These are phyloP conservation scores for Fusarium sp. DNA, from an alignment of 2,329 filamentous ascomycete species.

Conservation along the genomic window DNA sequence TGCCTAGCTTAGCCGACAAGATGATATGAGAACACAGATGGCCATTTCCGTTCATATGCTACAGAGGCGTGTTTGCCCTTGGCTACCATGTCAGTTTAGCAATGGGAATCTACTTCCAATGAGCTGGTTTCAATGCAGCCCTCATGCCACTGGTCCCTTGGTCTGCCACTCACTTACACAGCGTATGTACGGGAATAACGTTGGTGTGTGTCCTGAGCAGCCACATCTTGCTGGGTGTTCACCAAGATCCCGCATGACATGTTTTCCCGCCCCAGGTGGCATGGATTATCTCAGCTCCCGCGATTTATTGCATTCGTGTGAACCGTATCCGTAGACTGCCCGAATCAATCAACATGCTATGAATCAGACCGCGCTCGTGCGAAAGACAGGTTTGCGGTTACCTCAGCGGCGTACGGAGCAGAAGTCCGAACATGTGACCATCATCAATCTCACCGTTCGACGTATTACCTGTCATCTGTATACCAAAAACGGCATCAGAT, in stretches of 20 bases:
- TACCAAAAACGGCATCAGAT: slow-evolving; percentile 1
- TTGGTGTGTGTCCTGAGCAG: neutral
- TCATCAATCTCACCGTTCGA: neutral
- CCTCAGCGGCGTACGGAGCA: neutral
- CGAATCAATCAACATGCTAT: neutral
- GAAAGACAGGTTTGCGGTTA: neutral
- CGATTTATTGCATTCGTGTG: neutral
- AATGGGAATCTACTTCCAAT: slow-evolving; percentile 14
- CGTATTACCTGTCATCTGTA: neutral
- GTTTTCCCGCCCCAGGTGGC: slow-evolving; percentile 2
- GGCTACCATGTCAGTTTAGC: slow-evolving; percentile 9
- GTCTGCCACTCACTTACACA: neutral
- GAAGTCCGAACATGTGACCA: slow-evolving; percentile 18
- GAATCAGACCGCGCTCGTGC: neutral
- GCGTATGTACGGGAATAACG: slow-evolving; percentile 14
- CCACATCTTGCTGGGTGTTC: neutral
- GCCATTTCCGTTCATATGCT: slow-evolving; percentile 11
- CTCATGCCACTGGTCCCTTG: slow-evolving; percentile 5
- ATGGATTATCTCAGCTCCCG: neutral
- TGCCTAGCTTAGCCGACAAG: slow-evolving; percentile 19
- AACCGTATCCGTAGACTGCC: neutral
- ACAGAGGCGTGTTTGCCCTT: neutral
- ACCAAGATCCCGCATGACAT: slow-evolving; percentile 17
- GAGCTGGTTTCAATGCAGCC: slow-evolving; percentile 1
- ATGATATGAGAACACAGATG: slow-evolving; percentile 28